A percentile compares a stretch with the other conserved stretches of the same genome.
These are phyloP conservation scores for Leucaena leucocephala DNA, from an alignment of 306 rosid genomes.

Conservation along the genomic window DNA sequence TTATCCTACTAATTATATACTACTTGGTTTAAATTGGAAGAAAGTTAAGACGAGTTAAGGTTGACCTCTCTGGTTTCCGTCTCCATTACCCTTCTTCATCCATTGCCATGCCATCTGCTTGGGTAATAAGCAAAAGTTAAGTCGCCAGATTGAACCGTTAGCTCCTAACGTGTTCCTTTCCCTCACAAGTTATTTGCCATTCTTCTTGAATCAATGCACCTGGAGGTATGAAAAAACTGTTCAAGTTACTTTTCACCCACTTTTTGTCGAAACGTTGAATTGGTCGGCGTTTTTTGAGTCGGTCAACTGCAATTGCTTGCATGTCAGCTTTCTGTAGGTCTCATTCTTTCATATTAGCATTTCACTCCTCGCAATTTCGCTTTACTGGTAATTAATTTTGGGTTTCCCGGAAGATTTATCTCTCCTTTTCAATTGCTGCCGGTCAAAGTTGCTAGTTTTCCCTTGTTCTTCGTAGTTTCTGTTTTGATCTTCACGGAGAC, in stretches of 20 bases:
- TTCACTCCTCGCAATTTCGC: constrained; percentile 31
- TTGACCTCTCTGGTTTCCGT: constrained; percentile 38
- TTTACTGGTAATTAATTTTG: constrained; percentile 14
- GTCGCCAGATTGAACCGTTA: constrained; percentile 21
- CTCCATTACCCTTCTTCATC: neutral
- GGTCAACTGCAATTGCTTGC: constrained; percentile 30
- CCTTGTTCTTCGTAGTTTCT: constrained; percentile 21
- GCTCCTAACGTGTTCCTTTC: constrained; percentile 16
- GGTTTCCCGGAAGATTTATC: constrained; percentile 9
- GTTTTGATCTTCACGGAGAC: constrained; percentile 5
- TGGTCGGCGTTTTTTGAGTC: constrained; percentile 36
- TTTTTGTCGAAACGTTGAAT: constrained; percentile 19
- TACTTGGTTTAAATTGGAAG: constrained; percentile 19
- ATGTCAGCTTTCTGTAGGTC: constrained; percentile 33
- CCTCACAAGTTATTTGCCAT: constrained; percentile 23
- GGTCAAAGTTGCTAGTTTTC: neutral
- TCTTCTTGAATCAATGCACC: too few species aligned
- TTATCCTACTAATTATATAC: neutral
- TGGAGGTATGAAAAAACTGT: too few species aligned
- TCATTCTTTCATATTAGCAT: neutral
- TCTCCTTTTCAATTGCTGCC: neutral
- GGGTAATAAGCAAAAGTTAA: constrained; percentile 23
- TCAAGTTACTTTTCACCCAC: neutral
- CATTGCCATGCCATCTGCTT: constrained; percentile 11
- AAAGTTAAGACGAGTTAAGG: constrained; percentile 26